These are phyloP conservation scores for Yamadazyma dushanensis DNA, from an alignment of 1,139 yeast species.

Conservation along the genomic window DNA sequence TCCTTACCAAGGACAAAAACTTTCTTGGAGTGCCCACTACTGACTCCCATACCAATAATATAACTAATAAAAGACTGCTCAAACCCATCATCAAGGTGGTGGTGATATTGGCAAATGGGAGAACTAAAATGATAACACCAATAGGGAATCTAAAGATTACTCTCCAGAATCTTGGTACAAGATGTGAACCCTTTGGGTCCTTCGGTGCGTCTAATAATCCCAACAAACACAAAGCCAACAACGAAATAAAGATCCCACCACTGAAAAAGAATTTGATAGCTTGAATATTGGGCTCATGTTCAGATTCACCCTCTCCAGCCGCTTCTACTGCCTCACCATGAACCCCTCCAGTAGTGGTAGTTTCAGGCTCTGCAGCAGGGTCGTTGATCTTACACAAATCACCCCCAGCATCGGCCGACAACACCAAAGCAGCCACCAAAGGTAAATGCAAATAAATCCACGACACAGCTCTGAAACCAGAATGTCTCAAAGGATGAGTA, in stretches of 20 bases:
- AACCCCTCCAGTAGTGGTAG: neutral
- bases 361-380: constrained; percentile 10
- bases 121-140: constrained; percentile 39
- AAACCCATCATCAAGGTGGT: constrained; percentile 48
- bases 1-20: constrained; percentile 2
- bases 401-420: constrained; percentile 66
- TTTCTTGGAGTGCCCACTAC: constrained; percentile 28
- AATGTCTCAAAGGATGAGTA: constrained; percentile 55
- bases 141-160: constrained; percentile 40
- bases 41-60: constrained; percentile 37
- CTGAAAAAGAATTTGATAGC: constrained; percentile 49
- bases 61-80: constrained; percentile 30
- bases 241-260: constrained; percentile 48
- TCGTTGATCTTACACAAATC: constrained; percentile 42
- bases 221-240: constrained; percentile 33
- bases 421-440: constrained; percentile 48
- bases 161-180: constrained; percentile 38
- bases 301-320: constrained; percentile 18
- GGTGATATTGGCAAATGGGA: constrained; percentile 46
- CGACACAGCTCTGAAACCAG: constrained; percentile 43
- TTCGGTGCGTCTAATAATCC: constrained; percentile 40
- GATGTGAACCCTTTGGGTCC: constrained; percentile 32
- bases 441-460: constrained; percentile 58
- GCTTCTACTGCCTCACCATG: constrained; percentile 4
- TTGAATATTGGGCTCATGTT: constrained; percentile 28